phyloP scores from a whole-genome alignment of 208 protist species.

The Leishmania aethiopica region DNA sequence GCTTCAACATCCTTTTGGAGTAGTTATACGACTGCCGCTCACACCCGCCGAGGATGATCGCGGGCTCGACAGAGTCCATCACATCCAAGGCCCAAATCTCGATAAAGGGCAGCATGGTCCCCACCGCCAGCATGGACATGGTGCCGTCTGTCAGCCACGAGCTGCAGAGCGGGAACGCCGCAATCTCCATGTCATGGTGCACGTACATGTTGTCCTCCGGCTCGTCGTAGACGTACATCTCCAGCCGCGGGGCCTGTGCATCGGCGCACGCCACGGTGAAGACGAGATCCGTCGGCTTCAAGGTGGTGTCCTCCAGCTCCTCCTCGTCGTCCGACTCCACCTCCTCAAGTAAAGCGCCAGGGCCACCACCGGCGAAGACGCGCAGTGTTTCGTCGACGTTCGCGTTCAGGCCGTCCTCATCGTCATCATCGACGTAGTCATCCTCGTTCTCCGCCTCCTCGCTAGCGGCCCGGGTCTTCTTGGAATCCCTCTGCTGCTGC shows the following conservation, averaged over 20 bases:
- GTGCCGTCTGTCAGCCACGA: slow-evolving; percentile 93
- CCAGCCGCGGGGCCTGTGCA: slow-evolving; percentile 78
- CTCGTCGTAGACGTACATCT: slow-evolving; percentile 97
- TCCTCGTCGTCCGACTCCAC: slow-evolving; percentile 89
- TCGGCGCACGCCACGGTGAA: slow-evolving; percentile 73
- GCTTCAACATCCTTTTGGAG: slow-evolving; percentile 58
- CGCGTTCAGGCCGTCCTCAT: slow-evolving; percentile 36
- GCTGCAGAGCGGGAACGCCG: slow-evolving; percentile 94
- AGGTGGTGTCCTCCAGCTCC: slow-evolving; percentile 87
- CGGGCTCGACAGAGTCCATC: slow-evolving; percentile 95
- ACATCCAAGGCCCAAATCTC: slow-evolving; percentile 98
- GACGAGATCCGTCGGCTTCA: slow-evolving; percentile 93
- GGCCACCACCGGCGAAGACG: slow-evolving; percentile 70
- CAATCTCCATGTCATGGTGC: slow-evolving; percentile 97
- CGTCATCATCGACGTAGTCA: slow-evolving; percentile 38
- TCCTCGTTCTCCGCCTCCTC: slow-evolving; percentile 17
- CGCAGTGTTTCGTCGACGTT: slow-evolving; percentile 61
- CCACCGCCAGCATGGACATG: slow-evolving; percentile 95
- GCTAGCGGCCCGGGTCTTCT: neutral
- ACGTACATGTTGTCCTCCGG: slow-evolving; percentile 95
- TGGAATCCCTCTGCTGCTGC: slow-evolving; percentile 18
- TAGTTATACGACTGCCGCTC: slow-evolving; percentile 77
- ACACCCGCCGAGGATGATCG: slow-evolving; percentile 88
- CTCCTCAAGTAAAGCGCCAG: slow-evolving; percentile 72
- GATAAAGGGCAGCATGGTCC: slow-evolving; percentile 97